phyloP scores from a whole-genome alignment of 768 basidiomycete genomes.

The Boletus bicolor region DNA sequence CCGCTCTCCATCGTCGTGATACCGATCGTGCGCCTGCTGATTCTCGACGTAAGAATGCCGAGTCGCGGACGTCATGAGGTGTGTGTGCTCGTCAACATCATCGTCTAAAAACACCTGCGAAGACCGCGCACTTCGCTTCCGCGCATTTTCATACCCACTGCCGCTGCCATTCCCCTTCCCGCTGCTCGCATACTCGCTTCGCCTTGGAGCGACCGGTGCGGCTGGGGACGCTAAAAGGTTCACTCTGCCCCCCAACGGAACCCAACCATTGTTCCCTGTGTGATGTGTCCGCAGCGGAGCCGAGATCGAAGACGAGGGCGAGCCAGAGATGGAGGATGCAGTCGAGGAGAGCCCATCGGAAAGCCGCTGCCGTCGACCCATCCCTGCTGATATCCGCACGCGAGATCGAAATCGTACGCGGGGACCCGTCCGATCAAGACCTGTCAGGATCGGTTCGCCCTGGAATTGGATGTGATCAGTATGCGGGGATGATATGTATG shows the following conservation, averaged over 20 bases:
- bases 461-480: constrained; percentile 8
- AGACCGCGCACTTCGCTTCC: constrained; percentile 7
- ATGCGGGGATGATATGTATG: neutral
- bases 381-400: constrained; percentile 73
- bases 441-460: constrained; percentile 11
- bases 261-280: constrained; percentile 53
- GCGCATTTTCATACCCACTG: neutral
- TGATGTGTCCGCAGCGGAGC: constrained; percentile 67
- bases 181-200: neutral
- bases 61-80: constrained; percentile 32
- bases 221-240: constrained; percentile 25
- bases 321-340: constrained; percentile 50
- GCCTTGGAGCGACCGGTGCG: neutral
- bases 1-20: constrained; percentile 25
- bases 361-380: constrained; percentile 45
- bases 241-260: constrained; percentile 59
- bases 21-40: constrained; percentile 19
- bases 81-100: constrained; percentile 37
- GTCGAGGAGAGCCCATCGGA: constrained; percentile 24
- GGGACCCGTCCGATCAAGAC: constrained; percentile 12
- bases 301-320: constrained; percentile 78
- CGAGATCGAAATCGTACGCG: constrained; percentile 69
- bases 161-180: neutral
- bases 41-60: constrained; percentile 18
- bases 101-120: constrained; percentile 7